Base-by-base conservation (phyloP, 2,329 filamentous ascomycete genomes). In the Apiospora marii region DNA sequence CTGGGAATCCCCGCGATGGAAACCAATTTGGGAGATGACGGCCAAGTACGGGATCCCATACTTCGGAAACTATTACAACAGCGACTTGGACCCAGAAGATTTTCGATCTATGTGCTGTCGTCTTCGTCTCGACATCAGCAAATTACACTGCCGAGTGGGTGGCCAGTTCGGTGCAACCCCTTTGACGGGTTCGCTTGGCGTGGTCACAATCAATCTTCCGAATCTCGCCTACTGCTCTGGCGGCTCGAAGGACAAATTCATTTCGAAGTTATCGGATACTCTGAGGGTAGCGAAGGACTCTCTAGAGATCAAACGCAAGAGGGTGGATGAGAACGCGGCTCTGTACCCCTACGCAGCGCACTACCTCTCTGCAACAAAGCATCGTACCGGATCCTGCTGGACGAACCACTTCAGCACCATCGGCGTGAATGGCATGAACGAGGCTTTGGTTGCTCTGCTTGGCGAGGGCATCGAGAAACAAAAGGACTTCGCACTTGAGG, bases 351-450 rank as follows among this genome's bases (percentile, higher is more conserved):
- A 61, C 7, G 53, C 53, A 4, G 53, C 53, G 22, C 53, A 61
- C 53, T 61, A 61, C 16, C 53, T 61, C 37, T 61, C 53, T 16
- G 53, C 53, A 22, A 61, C 53, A 4, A 61, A 61, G 16, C 53
- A 61, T 34, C 53, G 53, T 16, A 61, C 53, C 19, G 53, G 53
- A 30, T 61, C 53, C 30, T 61, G 53, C 30, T 61, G 53, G 53
- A 61, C 53, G 53, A 61, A 61, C 6, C 53, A 61, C 30, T 61
- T 61, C 53, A 61, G 53, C 30, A 61, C 53, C 27, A 61, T 61
- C 14, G 53, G 53, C 4, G 53, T 61, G 16, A 37, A 61, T 27
- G 53, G 53, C 30, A 61, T 61, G 53, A 61, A 61, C 22, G 53
- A 61, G 16, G 53, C 53, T 22, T n/a, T 61, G 30, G 53, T 61